These are phyloP conservation scores for Mycena haematopus DNA, from an alignment of 768 basidiomycete genomes.

Conservation along the genomic window DNA sequence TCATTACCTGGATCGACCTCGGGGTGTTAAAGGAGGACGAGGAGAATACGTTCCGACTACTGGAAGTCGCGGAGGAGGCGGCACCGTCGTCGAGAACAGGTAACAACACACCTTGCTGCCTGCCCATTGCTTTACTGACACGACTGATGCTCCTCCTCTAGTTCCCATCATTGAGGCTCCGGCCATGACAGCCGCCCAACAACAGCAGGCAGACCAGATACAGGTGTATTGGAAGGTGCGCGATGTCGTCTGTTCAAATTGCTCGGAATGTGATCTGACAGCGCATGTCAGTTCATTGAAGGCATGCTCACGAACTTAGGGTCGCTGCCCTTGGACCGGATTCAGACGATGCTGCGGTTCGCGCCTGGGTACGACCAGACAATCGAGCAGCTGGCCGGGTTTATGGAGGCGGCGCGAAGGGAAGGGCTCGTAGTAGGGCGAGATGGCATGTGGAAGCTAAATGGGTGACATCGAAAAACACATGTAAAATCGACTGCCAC, in stretches of 20 bases:
- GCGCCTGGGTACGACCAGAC: slow-evolving; percentile 84
- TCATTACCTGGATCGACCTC: slow-evolving; percentile 84
- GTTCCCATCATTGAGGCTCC: slow-evolving; percentile 50
- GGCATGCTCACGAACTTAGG: slow-evolving; percentile 92
- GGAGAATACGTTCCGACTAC: slow-evolving; percentile 64
- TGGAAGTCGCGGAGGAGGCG: slow-evolving; percentile 66
- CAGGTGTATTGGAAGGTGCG: slow-evolving; percentile 85
- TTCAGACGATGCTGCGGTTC: slow-evolving; percentile 87
- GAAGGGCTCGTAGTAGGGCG: slow-evolving; percentile 77
- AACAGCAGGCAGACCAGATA: slow-evolving; percentile 87
- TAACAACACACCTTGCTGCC: slow-evolving; percentile 15
- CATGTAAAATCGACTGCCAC: no score
- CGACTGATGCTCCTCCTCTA: slow-evolving; percentile 27
- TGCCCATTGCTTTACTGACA: not conserved
- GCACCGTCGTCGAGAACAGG: slow-evolving; percentile 37
- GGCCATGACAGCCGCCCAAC: slow-evolving; percentile 62
- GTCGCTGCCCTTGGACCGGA: slow-evolving; percentile 75
- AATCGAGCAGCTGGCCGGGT: slow-evolving; percentile 75
- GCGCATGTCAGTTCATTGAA: slow-evolving; percentile 73
- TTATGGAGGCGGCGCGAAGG: slow-evolving; percentile 81
- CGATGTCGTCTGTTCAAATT: not conserved
- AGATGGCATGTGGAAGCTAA: slow-evolving; percentile 74
- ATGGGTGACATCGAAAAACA: slow-evolving; percentile 7
- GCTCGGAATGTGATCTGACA: slow-evolving; percentile 3
- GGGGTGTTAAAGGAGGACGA: slow-evolving; percentile 78